Base-by-base conservation (phyloP, 371 early-diverging fungal species). In the Mucor circinelloides region DNA sequence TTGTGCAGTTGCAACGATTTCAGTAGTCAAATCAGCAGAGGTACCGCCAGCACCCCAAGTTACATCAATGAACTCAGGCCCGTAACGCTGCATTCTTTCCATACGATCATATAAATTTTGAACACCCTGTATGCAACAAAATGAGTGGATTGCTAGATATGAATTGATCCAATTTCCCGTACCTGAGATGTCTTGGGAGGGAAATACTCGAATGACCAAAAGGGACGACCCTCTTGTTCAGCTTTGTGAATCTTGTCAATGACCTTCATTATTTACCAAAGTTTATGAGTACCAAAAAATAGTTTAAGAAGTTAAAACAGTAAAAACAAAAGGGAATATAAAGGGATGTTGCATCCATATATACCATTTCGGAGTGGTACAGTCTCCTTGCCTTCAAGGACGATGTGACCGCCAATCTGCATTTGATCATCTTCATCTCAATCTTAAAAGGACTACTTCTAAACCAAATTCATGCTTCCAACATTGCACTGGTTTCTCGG, bases 21-120 rank as follows among this genome's bases (percentile, higher is more conserved):
- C 94, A 28, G 88, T 84, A 3, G 96, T 96, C 66, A 96, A 85
- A 63, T 96, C 94, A 6, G 95, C 92, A 59, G 94, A 90, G 48
- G 91, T 90, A 40, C 98, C 98, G 58, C 98, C 98, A 66, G 96
- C 96, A 72, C 94, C 93, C 98, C 98, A 97, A 13, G 98, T 97
- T 30, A 97, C 94, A 78, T 97, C 97, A 67, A 97, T 89, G 76
- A 96, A 97, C 78, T 94, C 93, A 63, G 98, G 98, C 1, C 95
- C 95, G 40, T 94, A 91, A 38, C 85, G 83, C 79, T 95, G 92
- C 98, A 97, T 97, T 82, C 97, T 89, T 70, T 86, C 87, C 84
- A 93, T 86, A 66, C 93, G 90, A 68, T 92, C 92, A 75, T 87
- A 93, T 30, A 93, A 73, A 77, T 93, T 93, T 75, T 83, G 80